Evolutionary conservation across 2,329 filamentous ascomycete genomes (phyloP).

Genomic region (Fusarium stilboides): DNA sequence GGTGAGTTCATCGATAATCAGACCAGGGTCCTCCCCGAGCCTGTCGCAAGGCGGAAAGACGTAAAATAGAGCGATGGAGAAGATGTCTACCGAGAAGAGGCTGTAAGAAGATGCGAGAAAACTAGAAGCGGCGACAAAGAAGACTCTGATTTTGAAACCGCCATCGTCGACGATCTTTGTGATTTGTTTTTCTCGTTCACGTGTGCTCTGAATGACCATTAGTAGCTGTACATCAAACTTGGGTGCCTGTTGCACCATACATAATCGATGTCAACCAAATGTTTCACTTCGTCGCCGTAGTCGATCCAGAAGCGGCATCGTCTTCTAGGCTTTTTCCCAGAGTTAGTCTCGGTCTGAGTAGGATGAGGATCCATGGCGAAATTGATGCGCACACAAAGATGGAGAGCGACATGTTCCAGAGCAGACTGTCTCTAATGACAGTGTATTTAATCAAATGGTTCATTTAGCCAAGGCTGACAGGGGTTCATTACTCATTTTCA

Average conservation of each 20-base stretch:
- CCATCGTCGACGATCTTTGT: conserved; percentile 33
- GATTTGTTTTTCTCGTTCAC: conserved; percentile 35
- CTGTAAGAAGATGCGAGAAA: conserved; percentile 30
- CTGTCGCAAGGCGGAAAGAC: conserved; percentile 15
- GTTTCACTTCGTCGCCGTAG: conserved; percentile 22
- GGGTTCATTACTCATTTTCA: not conserved
- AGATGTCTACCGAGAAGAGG: conserved; percentile 21
- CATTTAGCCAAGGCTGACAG: conserved; percentile 2
- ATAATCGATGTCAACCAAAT: conserved; percentile 25
- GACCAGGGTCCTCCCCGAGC: conserved; percentile 1
- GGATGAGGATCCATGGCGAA: conserved; percentile 13
- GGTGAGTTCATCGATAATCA: conserved; percentile 29
- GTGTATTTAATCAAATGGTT: conserved; percentile 1
- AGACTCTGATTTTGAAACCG: conserved; percentile 31
- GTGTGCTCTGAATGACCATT: conserved; percentile 10
- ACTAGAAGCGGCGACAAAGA: conserved; percentile 35
- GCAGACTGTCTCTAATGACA: not conserved
- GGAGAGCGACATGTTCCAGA: not conserved
- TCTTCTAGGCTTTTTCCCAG: not conserved
- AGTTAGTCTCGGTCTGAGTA: conserved; percentile 1
- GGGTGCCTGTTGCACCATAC: conserved; percentile 5
- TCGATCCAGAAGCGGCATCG: conserved; percentile 20
- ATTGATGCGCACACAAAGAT: not conserved
- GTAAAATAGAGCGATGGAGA: conserved; percentile 26
- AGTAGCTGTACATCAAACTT: not conserved